Evolutionary conservation across 495 filamentous ascomycete species (phyloP).

Genomic region (Penicillium odoratum): DNA sequence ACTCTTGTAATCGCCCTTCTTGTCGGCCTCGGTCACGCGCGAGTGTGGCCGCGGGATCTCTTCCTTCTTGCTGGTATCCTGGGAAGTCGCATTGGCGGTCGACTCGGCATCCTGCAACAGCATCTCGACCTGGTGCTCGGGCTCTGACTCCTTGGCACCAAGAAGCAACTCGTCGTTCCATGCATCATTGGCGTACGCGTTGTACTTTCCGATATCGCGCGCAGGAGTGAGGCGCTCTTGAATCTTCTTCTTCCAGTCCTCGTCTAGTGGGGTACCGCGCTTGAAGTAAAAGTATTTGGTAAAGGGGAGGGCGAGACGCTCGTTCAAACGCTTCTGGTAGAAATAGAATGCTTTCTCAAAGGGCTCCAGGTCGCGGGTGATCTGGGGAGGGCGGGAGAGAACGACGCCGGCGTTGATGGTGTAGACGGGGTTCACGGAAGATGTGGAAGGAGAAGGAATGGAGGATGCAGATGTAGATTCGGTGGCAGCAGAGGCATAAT

Average conservation of each 20-base stretch:
- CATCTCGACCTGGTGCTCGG: conserved; percentile 60
- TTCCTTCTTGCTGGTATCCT: conserved; percentile 62
- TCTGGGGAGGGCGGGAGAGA: conserved; percentile 81
- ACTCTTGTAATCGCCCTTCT: conserved; percentile 68
- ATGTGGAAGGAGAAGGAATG: conserved; percentile 28
- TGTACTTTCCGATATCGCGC: conserved; percentile 84
- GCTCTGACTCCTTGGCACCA: conserved; percentile 60
- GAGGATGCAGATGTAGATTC: conserved; percentile 29
- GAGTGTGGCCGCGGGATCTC: conserved; percentile 69
- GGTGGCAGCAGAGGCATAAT: conserved; percentile 44
- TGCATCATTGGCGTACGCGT: conserved; percentile 69
- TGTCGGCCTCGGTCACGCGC: conserved; percentile 78
- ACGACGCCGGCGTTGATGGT: conserved; percentile 76
- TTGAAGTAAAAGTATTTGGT: conserved; percentile 95
- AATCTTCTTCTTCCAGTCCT: conserved; percentile 89
- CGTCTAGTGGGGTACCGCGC: conserved; percentile 76
- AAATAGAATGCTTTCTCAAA: conserved; percentile 94
- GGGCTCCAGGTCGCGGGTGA: conserved; percentile 78
- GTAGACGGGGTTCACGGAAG: conserved; percentile 51
- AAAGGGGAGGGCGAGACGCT: conserved; percentile 87
- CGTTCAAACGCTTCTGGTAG: conserved; percentile 96
- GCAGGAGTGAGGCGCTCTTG: conserved; percentile 71
- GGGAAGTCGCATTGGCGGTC: conserved; percentile 61
- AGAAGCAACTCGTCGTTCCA: conserved; percentile 95
- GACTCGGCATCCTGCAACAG: conserved; percentile 77